phyloP scores from a whole-genome alignment of 2,329 filamentous ascomycete genomes.

The Trichoderma lentiforme region DNA sequence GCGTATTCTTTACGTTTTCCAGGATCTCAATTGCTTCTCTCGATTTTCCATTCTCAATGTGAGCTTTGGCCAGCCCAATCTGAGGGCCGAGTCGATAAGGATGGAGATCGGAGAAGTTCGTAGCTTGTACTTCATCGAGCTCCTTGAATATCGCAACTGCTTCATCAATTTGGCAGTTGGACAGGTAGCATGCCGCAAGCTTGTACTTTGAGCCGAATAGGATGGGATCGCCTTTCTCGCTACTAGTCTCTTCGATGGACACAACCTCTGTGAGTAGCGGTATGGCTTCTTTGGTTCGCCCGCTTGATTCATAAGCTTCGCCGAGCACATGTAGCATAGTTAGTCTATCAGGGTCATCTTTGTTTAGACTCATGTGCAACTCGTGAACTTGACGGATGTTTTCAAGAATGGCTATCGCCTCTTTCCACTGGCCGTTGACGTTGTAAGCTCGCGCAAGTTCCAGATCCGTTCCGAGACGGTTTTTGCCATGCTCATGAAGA shows the following conservation, averaged over 20 bases:
- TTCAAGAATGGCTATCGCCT: constrained; percentile 6
- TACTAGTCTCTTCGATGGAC: neutral
- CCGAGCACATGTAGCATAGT: neutral
- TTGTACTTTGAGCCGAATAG: constrained; percentile 11
- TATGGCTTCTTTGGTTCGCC: constrained; percentile 13
- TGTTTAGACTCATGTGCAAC: neutral
- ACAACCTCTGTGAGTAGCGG: constrained; percentile 11
- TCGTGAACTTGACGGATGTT: neutral
- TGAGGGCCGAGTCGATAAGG: constrained; percentile 7
- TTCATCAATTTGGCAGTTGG: constrained; percentile 14
- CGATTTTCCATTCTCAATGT: neutral
- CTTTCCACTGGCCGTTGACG: constrained; percentile 2
- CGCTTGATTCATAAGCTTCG: constrained; percentile 8
- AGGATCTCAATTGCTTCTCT: constrained; percentile 8
- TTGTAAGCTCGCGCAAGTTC: constrained; percentile 11
- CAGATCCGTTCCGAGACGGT: neutral
- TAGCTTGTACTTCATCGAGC: neutral
- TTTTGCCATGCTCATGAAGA: neutral
- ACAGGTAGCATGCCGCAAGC: constrained; percentile 11
- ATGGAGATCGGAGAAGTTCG: neutral
- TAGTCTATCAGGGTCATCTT: neutral
- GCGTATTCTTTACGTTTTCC: neutral
- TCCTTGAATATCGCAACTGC: constrained; percentile 15
- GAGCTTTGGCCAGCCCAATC: constrained; percentile 10
- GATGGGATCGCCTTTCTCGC: neutral